A percentile compares a stretch with the other conserved stretches of the same genome.
These are phyloP conservation scores for Kwoniella mangroviensis DNA, from an alignment of 768 basidiomycete species.

Conservation along the genomic window DNA sequence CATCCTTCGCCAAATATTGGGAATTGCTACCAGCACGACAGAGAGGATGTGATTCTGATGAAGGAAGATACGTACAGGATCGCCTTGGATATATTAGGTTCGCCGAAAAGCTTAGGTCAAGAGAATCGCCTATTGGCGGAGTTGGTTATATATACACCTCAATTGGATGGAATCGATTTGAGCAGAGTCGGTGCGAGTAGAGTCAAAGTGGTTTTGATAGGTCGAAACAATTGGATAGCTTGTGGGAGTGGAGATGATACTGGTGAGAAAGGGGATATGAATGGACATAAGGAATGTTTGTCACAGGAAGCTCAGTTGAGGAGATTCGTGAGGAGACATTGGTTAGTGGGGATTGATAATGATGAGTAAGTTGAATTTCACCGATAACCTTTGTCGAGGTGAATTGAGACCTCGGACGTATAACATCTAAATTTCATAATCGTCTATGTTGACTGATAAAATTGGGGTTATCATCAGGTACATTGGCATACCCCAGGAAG, in stretches of 20 bases:
- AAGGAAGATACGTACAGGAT: constrained; percentile 16
- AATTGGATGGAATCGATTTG: constrained; percentile 11
- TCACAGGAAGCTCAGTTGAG: constrained; percentile 6
- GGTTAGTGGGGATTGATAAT: constrained; percentile 8
- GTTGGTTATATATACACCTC: constrained; percentile 8
- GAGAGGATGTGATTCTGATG: neutral
- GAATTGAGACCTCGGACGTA: no score
- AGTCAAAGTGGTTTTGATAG: constrained; percentile 9
- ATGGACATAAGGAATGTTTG: constrained; percentile 1
- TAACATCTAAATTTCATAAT: no score
- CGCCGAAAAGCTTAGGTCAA: constrained; percentile 6
- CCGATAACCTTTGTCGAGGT: no score
- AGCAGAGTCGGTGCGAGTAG: neutral
- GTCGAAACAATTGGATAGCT: neutral
- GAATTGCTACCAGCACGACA: neutral
- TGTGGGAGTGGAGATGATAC: neutral
- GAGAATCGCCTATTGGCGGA: constrained; percentile 12
- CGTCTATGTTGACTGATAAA: neutral
- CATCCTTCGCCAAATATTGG: no score
- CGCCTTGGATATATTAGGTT: neutral
- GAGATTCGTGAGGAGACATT: constrained; percentile 10
- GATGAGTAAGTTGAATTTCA: neutral
- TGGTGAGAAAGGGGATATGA: neutral
- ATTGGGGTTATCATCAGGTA: neutral
- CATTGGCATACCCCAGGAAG: constrained; percentile 2